Base-by-base conservation (phyloP, 179 eudicot genomes). In the Beta corolliflora region DNA sequence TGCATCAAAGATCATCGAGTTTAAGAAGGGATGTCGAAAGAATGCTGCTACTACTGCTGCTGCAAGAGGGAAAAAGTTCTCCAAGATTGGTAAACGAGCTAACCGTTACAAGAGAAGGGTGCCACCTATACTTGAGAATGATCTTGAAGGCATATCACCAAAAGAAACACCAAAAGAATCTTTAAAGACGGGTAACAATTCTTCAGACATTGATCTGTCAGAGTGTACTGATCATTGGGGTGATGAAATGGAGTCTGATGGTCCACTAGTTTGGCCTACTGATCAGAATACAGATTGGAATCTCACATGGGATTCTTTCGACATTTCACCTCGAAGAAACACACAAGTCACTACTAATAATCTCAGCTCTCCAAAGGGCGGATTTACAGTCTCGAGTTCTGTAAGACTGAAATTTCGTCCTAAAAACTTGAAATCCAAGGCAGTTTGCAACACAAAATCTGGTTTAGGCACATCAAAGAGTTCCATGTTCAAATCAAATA, bases 1-100 rank as follows among this genome's bases (percentile, higher is more conserved):
- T 77, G 88, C 91, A 13, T 83, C 87, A 0, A 88, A 88, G 80
- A 76, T 82, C 0, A 79, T 82, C 52, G 87, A 81, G 76, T 88
- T 86, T 63, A 88, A 88, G 77, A 85, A 78, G 67, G 90, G 87
- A 46, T 77, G 75, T 79, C 73, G 81, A 15, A 86, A 86, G 71
- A 86, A 80, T 56, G 45, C 52, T 31, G 60, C 78, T 72, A 23
- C 64, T 73, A 46, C 45, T 53, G 21, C 6, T 46, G 36, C 58
- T 60, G 46, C 60, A 61, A 50, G 58, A 65, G 54, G 78, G 45
- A 56, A 69, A 19, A 79, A 31, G 64, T 72, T 58, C 67, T 78
- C 80, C 9, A 79, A 81, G 46, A 69, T 52, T 21, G 77, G 71
- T 0, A 85, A 80, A 80, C 79, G 83, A 50, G 59, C 16, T 55